Conservation (phyloP, 352 stramenopile species). For the Pythium inflatum region DNA sequence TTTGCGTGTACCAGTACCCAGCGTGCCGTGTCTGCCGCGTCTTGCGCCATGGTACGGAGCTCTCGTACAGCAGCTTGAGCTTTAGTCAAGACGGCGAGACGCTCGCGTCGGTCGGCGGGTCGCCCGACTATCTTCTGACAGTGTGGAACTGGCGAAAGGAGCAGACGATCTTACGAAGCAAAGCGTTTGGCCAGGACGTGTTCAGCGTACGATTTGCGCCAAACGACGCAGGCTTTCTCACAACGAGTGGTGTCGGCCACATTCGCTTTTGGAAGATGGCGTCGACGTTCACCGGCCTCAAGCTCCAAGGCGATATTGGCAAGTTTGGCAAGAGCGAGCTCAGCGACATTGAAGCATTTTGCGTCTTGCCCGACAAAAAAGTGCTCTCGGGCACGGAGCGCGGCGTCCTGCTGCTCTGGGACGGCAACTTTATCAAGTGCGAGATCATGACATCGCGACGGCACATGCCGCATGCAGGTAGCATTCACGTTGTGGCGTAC, state of each 20-base stretch:
- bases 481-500: conserved; percentile 77
- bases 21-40: conserved; percentile 68
- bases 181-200: conserved; percentile 95
- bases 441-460: conserved; percentile 75
- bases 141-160: conserved; percentile 94
- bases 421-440: conserved; percentile 97
- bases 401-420: conserved; percentile 92
- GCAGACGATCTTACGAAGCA: conserved; percentile 89
- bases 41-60: conserved; percentile 84
- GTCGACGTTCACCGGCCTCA: conserved; percentile 95
- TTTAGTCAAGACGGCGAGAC: conserved; percentile 86
- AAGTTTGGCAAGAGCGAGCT: conserved; percentile 96
- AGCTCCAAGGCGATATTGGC: conserved; percentile 95
- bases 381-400: conserved; percentile 89
- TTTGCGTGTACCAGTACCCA: conserved; percentile 91
- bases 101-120: conserved; percentile 85
- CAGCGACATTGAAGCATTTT: conserved; percentile 93
- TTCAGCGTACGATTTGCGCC: conserved; percentile 91
- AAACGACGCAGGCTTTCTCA: conserved; percentile 88
- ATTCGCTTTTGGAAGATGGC: conserved; percentile 97
- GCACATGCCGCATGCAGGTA: conserved; percentile 68
- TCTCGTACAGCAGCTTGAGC: conserved; percentile 71
- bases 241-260: conserved; percentile 92
- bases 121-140: conserved; percentile 92
- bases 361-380: conserved; percentile 94